These are phyloP conservation scores for Lasiosphaeris hirsuta DNA, from an alignment of 495 filamentous ascomycete species.

Conservation along the genomic window DNA sequence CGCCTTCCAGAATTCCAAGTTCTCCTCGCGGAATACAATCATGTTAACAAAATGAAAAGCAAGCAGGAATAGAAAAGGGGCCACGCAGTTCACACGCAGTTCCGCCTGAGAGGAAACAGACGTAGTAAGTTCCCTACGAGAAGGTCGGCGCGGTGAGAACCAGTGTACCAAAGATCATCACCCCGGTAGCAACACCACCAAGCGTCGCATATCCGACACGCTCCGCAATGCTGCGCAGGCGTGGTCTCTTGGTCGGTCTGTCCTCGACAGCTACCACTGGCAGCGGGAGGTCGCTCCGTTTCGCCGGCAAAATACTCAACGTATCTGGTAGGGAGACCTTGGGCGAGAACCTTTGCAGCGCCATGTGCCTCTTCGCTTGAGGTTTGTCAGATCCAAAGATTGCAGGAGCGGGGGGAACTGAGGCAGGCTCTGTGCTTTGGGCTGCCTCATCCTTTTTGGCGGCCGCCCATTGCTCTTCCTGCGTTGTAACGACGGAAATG, in stretches of 20 bases:
- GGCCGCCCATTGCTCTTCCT: conserved; percentile 23
- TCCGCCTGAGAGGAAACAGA: not conserved
- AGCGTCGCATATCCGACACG: conserved; percentile 38
- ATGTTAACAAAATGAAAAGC: no score
- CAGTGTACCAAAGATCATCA: conserved; percentile 36
- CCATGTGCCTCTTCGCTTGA: no score
- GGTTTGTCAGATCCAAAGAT: no score
- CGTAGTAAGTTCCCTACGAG: conserved; percentile 7
- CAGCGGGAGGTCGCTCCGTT: not conserved
- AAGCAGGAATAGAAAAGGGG: no score
- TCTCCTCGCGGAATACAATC: no score
- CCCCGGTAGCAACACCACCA: conserved; percentile 39
- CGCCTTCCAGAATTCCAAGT: no score
- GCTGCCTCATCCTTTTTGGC: not conserved
- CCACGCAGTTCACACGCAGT: no score
- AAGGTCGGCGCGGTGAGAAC: conserved; percentile 43
- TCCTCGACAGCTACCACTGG: not conserved
- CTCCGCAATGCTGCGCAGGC: conserved; percentile 36
- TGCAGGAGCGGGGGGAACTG: not conserved
- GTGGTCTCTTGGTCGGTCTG: conserved; percentile 30
- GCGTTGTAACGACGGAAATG: conserved; percentile 30
- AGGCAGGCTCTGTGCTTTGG: not conserved
- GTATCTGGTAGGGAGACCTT: no score
- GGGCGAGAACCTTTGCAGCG: no score
- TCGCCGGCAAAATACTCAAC: no score